Conservation (phyloP, 768 basidiomycete genomes). For the Trametopsis cervina region DNA sequence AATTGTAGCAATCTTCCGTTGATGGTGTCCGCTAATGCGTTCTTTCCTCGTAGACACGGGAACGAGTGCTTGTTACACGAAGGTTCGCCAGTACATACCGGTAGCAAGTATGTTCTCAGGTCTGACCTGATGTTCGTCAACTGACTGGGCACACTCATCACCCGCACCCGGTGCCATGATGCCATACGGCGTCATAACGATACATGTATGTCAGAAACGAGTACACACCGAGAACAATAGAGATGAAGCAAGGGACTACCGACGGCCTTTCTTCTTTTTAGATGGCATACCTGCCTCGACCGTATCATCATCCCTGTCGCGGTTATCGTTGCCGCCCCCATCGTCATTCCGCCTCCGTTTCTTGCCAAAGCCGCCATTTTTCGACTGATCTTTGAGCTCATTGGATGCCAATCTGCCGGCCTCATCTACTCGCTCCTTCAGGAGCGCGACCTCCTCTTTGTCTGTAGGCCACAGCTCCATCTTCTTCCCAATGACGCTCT, state of each 20-base stretch:
- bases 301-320: constrained; percentile 89
- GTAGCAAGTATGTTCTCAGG: constrained; percentile 67
- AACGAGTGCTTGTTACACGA: constrained; percentile 68
- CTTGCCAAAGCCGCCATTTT: constrained; percentile 35
- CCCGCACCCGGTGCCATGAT: neutral
- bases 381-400: constrained; percentile 75
- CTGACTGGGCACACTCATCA: constrained; percentile 16
- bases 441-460: constrained; percentile 79
- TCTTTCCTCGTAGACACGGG: constrained; percentile 45
- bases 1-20: constrained; percentile 7
- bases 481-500: constrained; percentile 86
- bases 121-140: constrained; percentile 65
- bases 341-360: constrained; percentile 43
- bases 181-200: neutral
- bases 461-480: constrained; percentile 86
- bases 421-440: constrained; percentile 86
- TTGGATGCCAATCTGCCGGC: constrained; percentile 69
- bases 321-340: constrained; percentile 58
- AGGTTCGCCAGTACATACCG: constrained; percentile 52
- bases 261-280: constrained; percentile 48
- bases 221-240: neutral
- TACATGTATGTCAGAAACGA: neutral
- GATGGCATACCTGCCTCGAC: constrained; percentile 85
- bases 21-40: neutral
- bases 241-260: constrained; percentile 18